Conservation (phyloP, 768 basidiomycete genomes). For the Podaxis sp. region DNA sequence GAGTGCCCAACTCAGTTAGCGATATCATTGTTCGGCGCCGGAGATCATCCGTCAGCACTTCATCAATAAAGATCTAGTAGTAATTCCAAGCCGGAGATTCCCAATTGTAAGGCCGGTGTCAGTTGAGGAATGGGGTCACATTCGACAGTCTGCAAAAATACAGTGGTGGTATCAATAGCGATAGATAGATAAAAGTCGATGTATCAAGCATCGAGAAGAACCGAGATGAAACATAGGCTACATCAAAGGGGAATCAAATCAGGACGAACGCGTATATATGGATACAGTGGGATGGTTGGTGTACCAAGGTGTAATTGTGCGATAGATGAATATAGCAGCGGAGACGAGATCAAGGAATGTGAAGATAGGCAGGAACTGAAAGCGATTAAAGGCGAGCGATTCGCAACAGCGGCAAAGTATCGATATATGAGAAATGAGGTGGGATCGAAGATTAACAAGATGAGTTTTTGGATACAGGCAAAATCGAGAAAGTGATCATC, state of each 20-base stretch:
- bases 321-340: not conserved
- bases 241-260: conserved; percentile 5
- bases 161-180: conserved; percentile 11
- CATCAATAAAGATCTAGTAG: too few species aligned
- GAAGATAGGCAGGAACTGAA: not conserved
- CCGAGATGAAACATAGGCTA: conserved; percentile 9
- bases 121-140: not conserved
- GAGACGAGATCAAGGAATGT: not conserved
- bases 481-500: not conserved
- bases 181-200: conserved; percentile 6
- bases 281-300: conserved; percentile 11
- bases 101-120: not conserved
- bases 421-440: not conserved
- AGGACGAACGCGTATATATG: conserved; percentile 9
- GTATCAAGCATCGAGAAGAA: conserved; percentile 3
- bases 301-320: not conserved
- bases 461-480: too few species aligned
- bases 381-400: too few species aligned
- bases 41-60: too few species aligned
- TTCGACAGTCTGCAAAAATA: conserved; percentile 11
- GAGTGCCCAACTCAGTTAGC: too few species aligned
- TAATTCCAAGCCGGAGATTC: too few species aligned
- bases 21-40: too few species aligned
- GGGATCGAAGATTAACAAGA: not conserved
- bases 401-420: not conserved